phyloP scores from a whole-genome alignment of 176 grass and related monocot species.

The Carex littledalei region DNA sequence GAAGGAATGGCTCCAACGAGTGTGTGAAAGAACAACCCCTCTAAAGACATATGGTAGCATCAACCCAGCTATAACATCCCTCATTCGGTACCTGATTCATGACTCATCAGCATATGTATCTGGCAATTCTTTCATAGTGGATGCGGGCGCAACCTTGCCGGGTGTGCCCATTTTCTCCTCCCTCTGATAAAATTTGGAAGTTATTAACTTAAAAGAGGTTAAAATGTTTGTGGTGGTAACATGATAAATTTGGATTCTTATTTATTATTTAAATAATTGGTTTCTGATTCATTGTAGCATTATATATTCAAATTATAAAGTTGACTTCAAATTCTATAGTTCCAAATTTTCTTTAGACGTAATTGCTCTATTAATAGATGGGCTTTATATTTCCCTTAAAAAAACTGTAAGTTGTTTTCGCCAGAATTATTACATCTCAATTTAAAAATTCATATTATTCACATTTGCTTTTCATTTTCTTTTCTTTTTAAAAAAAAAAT shows the following conservation, averaged over 20 bases:
- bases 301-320: neutral
- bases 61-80: slow-evolving; percentile 38
- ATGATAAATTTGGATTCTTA: neutral
- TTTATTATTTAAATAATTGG: neutral
- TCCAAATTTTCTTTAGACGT: neutral
- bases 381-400: neutral
- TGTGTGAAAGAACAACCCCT: slow-evolving; percentile 30
- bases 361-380: neutral
- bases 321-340: neutral
- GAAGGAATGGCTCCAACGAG: slow-evolving; percentile 25
- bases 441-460: neutral
- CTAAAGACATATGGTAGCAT: slow-evolving; percentile 23
- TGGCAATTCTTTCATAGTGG: slow-evolving; percentile 38
- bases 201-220: neutral
- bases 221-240: neutral
- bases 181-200: slow-evolving; percentile 13
- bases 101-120: slow-evolving; percentile 38
- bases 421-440: neutral
- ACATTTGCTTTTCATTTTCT: neutral
- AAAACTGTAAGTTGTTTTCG: neutral
- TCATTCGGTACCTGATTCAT: slow-evolving; percentile 37
- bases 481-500: neutral
- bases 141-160: slow-evolving; percentile 26
- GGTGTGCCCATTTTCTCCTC: slow-evolving; percentile 41
- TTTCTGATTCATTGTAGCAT: neutral